These are phyloP conservation scores for Lactuca sativa DNA, from an alignment of 129 eudicot genomes.

Conservation along the genomic window DNA sequence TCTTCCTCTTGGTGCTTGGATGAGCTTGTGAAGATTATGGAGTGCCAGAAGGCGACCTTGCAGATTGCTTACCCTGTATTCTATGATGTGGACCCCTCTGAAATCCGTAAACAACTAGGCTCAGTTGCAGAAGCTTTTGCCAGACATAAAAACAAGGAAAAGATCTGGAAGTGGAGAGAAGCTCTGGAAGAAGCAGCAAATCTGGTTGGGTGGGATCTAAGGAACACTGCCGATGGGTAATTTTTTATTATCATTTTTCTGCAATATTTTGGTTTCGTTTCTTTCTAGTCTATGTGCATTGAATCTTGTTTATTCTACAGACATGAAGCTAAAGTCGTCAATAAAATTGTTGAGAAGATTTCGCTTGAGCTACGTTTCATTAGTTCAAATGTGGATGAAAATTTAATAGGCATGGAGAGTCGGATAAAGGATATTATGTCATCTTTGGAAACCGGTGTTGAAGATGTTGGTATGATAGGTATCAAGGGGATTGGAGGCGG, in stretches of 20 bases:
- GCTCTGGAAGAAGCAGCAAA: conserved; percentile 31
- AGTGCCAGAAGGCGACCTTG: conserved; percentile 9
- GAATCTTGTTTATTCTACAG: background rate
- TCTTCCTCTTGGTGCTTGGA: too few species aligned
- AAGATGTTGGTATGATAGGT: conserved; percentile 28
- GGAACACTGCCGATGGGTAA: conserved; percentile 26
- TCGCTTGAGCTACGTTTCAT: background rate
- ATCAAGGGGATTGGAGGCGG: conserved; percentile 21
- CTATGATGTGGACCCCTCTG: conserved; percentile 28
- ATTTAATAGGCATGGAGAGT: conserved; percentile 29
- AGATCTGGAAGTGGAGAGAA: conserved; percentile 16
- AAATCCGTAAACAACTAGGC: conserved; percentile 19
- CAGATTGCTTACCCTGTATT: conserved; percentile 28
- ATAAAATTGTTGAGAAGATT: conserved; percentile 19
- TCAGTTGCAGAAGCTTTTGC: conserved; percentile 9
- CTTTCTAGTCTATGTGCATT: background rate
- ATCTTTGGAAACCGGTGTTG: conserved; percentile 7
- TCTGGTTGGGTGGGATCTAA: conserved; percentile 24
- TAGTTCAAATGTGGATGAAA: background rate
- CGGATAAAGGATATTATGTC: conserved; percentile 5
- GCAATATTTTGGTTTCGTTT: background rate
- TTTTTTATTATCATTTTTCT: too few species aligned
- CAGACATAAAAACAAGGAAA: background rate
- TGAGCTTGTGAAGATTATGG: background rate
- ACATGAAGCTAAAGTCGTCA: conserved; percentile 32